Percentiles rank a stretch among this genome's conserved stretches.
phyloP scores from a whole-genome alignment of 2,329 filamentous ascomycete species.

The Hypoxylon sp. region DNA sequence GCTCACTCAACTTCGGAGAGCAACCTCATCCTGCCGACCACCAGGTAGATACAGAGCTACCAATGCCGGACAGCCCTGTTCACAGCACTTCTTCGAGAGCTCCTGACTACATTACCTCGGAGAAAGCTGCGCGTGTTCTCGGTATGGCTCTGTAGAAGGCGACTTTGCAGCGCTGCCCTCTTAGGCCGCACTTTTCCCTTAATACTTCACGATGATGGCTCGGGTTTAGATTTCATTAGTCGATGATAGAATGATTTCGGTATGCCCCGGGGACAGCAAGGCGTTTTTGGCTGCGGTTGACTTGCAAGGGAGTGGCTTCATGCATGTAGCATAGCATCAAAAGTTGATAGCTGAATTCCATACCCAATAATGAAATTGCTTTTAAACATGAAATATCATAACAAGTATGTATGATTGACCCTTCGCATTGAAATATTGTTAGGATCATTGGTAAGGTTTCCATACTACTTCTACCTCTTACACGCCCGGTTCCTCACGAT shows the following conservation, averaged over 20 bases:
- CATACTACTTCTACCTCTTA: too few species aligned
- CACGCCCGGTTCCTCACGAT: background rate
- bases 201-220: constrained; percentile 4
- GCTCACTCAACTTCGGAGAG: constrained; percentile 53
- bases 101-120: constrained; percentile 50
- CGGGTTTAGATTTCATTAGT: constrained; percentile 14
- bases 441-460: background rate
- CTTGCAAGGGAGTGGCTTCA: constrained; percentile 15
- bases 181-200: background rate
- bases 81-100: constrained; percentile 39
- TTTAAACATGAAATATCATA: constrained; percentile 14
- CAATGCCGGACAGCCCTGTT: constrained; percentile 52
- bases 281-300: constrained; percentile 34
- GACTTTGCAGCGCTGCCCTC: background rate
- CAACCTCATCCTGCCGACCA: constrained; percentile 54
- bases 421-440: background rate
- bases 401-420: background rate
- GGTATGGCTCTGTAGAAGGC: constrained; percentile 51
- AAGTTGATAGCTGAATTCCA: constrained; percentile 24
- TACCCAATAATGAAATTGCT: constrained; percentile 21
- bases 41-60: constrained; percentile 48
- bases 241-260: constrained; percentile 34
- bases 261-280: constrained; percentile 23
- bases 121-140: constrained; percentile 52
- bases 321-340: constrained; percentile 29